Evolutionary conservation across 2,329 filamentous ascomycete species (phyloP).

Genomic region (Aspergillus hiratsukae): DNA sequence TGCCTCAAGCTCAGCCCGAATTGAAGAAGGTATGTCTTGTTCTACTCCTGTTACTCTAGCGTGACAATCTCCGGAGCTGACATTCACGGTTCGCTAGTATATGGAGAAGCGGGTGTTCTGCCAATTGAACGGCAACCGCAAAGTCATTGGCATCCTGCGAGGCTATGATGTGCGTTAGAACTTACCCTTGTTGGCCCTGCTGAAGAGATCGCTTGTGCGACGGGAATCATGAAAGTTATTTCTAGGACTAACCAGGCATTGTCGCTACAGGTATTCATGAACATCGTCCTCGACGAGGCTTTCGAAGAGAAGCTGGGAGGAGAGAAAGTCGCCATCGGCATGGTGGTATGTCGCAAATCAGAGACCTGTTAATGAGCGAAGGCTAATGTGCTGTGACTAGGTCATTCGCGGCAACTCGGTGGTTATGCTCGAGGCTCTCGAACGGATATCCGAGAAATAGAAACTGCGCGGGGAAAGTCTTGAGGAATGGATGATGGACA

Average conservation of each 20-base stretch:
- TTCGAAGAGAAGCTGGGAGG: slow-evolving; percentile 90
- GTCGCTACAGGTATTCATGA: slow-evolving; percentile 76
- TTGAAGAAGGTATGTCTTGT: slow-evolving; percentile 76
- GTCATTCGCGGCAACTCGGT: slow-evolving; percentile 97
- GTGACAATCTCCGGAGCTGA: slow-evolving; percentile 13
- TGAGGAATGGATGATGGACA: slow-evolving; percentile 6
- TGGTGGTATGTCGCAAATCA: slow-evolving; percentile 63
- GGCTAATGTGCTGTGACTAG: slow-evolving; percentile 40
- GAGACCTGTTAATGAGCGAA: not conserved
- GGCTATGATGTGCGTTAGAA: slow-evolving; percentile 79
- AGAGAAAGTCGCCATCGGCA: slow-evolving; percentile 85
- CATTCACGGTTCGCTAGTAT: slow-evolving; percentile 58
- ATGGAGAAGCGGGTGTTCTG: slow-evolving; percentile 99
- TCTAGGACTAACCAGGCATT: not conserved
- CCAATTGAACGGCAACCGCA: slow-evolving; percentile 94
- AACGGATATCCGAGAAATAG: slow-evolving; percentile 43
- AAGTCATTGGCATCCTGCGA: slow-evolving; percentile 88
- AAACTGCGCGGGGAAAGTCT: slow-evolving; percentile 1
- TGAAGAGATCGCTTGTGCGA: not conserved
- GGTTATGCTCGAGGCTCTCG: slow-evolving; percentile 78
- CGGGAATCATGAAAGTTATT: slow-evolving; percentile 6
- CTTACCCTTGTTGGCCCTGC: not conserved
- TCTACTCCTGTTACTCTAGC: not conserved
- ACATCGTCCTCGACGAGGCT: slow-evolving; percentile 95
- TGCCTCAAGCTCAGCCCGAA: slow-evolving; percentile 98